These are phyloP conservation scores for Ceratocystis colombiana DNA, from an alignment of 2,329 filamentous ascomycete species.

Conservation along the genomic window DNA sequence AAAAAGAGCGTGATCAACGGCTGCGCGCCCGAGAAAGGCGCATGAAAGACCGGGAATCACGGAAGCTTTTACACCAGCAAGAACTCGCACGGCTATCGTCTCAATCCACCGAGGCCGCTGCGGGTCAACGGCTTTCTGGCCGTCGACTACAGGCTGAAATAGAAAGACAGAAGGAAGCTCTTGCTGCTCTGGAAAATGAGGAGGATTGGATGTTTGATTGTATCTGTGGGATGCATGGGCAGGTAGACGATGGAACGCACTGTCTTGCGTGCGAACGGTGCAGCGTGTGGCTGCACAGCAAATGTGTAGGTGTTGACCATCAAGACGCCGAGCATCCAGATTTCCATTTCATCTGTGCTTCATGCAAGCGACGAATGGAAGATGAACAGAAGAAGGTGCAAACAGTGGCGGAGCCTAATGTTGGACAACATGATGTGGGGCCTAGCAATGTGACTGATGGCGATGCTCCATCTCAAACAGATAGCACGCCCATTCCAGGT, in stretches of 20 bases:
- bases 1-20: constrained; percentile 66
- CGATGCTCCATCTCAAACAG: neutral
- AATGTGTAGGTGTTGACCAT: constrained; percentile 72
- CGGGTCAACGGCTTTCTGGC: constrained; percentile 21
- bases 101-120: constrained; percentile 2
- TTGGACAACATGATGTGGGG: constrained; percentile 28
- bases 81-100: constrained; percentile 64
- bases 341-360: constrained; percentile 75
- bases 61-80: constrained; percentile 73
- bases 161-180: constrained; percentile 64
- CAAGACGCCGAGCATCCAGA: constrained; percentile 71
- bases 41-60: constrained; percentile 72
- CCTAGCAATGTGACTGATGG: neutral
- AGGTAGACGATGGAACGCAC: constrained; percentile 88
- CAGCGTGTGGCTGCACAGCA: constrained; percentile 94
- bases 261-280: constrained; percentile 90
- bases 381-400: constrained; percentile 48
- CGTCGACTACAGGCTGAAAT: constrained; percentile 61
- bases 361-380: constrained; percentile 62
- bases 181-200: constrained; percentile 63
- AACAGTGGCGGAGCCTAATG: constrained; percentile 46
- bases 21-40: constrained; percentile 78
- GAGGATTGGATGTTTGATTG: constrained; percentile 95
- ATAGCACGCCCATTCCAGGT: neutral
- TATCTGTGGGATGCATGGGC: constrained; percentile 77